A percentile compares a stretch with the other conserved stretches of the same genome.
phyloP scores from a whole-genome alignment of 2,329 filamentous ascomycete genomes.

The Mycosphaerelloides madeirae region DNA sequence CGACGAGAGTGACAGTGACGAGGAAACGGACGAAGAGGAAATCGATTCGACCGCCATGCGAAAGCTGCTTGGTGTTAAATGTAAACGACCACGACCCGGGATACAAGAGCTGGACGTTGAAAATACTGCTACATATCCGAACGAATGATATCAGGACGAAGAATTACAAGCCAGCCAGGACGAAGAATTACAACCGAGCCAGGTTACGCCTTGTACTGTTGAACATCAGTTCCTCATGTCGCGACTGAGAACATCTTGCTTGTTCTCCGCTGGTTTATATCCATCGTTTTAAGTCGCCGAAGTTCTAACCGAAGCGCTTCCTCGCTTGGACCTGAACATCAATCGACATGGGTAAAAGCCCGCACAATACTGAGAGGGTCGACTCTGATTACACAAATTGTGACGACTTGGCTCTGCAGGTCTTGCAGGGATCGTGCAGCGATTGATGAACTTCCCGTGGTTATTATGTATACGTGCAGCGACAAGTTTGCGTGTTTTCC shows the following conservation, averaged over 20 bases:
- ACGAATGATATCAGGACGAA: not conserved
- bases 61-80: not conserved
- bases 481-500: too few species aligned
- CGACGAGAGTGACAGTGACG: not conserved
- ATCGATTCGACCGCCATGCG: not conserved
- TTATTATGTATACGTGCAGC: too few species aligned
- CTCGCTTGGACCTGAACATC: not conserved
- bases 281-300: not conserved
- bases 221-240: too few species aligned
- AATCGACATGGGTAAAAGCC: too few species aligned
- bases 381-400: too few species aligned
- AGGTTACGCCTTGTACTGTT: too few species aligned
- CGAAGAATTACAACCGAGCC: not conserved
- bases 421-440: too few species aligned
- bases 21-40: not conserved
- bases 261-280: too few species aligned
- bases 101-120: constrained; percentile 2
- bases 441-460: too few species aligned
- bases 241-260: too few species aligned
- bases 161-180: not conserved
- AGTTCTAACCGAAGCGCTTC: not conserved
- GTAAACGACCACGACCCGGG: not conserved
- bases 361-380: too few species aligned
- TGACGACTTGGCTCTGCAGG: too few species aligned
- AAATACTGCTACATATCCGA: not conserved